These are phyloP conservation scores for Myxozyma neglecta DNA, from an alignment of 805 yeast genomes.

Conservation along the genomic window DNA sequence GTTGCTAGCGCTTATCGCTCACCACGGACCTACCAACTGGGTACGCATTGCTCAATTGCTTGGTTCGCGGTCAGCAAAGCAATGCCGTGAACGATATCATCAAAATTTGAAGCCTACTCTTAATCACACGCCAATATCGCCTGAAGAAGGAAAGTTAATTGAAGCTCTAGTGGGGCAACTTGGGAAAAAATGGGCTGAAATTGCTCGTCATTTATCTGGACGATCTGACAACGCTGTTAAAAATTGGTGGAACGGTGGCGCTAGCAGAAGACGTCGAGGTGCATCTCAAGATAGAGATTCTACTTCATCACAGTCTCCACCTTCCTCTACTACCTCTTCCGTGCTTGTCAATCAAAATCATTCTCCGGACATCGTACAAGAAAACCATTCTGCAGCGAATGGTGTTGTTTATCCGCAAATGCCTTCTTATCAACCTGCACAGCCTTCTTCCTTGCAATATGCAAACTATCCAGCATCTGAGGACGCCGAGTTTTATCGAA, in stretches of 20 bases:
- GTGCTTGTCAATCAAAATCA: neutral
- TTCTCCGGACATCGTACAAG: conserved; percentile 1
- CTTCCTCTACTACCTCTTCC: neutral
- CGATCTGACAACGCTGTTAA: conserved; percentile 88
- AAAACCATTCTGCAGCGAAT: neutral
- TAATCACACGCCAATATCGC: conserved; percentile 77
- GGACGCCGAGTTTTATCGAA: neutral
- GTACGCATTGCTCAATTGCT: conserved; percentile 75
- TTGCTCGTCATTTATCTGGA: conserved; percentile 76
- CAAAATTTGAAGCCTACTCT: conserved; percentile 85
- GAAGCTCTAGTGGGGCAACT: conserved; percentile 74
- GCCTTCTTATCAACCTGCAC: neutral
- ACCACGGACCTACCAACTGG: conserved; percentile 85
- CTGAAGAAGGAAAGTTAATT: conserved; percentile 78
- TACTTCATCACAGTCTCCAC: neutral
- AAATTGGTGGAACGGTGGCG: conserved; percentile 94
- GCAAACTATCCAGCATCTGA: neutral
- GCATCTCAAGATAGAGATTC: conserved; percentile 3
- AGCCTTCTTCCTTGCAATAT: conserved; percentile 1
- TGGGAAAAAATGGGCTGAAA: conserved; percentile 94
- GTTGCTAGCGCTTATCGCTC: conserved; percentile 64
- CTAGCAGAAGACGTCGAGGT: conserved; percentile 67
- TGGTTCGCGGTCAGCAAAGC: conserved; percentile 82
- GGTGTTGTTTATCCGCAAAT: neutral
- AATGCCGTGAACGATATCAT: conserved; percentile 87